Evolutionary conservation across 805 yeast species (phyloP).

Genomic region (Metschnikowia vanudenii): DNA sequence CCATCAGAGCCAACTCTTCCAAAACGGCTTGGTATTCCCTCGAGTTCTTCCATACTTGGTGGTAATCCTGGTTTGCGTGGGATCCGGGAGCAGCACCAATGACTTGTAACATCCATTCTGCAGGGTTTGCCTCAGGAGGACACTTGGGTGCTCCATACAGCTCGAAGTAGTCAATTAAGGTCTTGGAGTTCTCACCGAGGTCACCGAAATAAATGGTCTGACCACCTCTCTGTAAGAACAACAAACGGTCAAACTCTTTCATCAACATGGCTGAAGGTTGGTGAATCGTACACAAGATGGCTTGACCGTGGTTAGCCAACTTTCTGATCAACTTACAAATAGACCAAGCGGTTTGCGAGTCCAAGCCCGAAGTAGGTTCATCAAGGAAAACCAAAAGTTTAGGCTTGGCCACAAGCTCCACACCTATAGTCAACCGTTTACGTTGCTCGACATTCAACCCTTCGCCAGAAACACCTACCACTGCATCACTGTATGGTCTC

Average conservation of each 20-base stretch:
- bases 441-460: conserved; percentile 56
- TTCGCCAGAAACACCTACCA: conserved; percentile 44
- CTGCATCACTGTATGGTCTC: conserved; percentile 53
- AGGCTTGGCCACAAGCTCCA: conserved; percentile 54
- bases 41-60: conserved; percentile 11
- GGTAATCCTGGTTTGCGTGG: conserved; percentile 9
- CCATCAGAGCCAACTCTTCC: conserved; percentile 54
- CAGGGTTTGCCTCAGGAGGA: conserved; percentile 12
- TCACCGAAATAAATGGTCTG: conserved; percentile 17
- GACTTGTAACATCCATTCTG: conserved; percentile 16
- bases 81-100: conserved; percentile 17
- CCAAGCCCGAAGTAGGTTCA: conserved; percentile 41
- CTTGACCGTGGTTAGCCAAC: conserved; percentile 51
- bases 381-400: conserved; percentile 47
- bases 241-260: conserved; percentile 57
- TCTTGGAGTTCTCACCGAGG: conserved; percentile 11
- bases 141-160: conserved; percentile 11
- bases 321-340: conserved; percentile 49
- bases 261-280: conserved; percentile 48
- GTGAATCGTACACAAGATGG: conserved; percentile 56
- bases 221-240: conserved; percentile 37
- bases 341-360: conserved; percentile 50
- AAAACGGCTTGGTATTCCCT: conserved; percentile 51
- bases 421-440: conserved; percentile 52
- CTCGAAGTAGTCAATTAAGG: conserved; percentile 12